phyloP scores from a whole-genome alignment of 495 filamentous ascomycete genomes.

The Tetracladium marchalianum region DNA sequence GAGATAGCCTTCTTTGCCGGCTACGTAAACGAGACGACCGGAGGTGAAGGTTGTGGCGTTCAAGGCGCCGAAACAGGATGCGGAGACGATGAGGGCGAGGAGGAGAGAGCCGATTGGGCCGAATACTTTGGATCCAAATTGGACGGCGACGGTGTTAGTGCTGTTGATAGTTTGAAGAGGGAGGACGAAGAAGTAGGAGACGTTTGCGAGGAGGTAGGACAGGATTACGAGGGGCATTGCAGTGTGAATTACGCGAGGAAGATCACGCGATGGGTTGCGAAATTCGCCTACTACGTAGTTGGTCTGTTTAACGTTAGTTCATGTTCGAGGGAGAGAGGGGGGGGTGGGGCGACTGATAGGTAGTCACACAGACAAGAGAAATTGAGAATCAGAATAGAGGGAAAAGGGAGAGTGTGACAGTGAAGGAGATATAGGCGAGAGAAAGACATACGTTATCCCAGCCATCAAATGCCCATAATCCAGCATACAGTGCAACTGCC shows the following conservation, averaged over 20 bases:
- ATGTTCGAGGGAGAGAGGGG: background rate
- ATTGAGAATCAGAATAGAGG: background rate
- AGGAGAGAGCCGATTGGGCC: conserved; percentile 72
- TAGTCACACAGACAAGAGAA: background rate
- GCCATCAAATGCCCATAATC: conserved; percentile 95
- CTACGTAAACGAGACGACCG: conserved; percentile 84
- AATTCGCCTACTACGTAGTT: conserved; percentile 98
- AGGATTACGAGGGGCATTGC: conserved; percentile 92
- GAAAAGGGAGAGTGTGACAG: too few relatives aligned
- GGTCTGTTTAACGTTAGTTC: conserved; percentile 43
- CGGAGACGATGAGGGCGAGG: conserved; percentile 80
- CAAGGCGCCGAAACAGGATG: conserved; percentile 82
- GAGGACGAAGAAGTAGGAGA: conserved; percentile 93
- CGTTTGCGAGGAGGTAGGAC: conserved; percentile 81
- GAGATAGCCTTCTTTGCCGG: conserved; percentile 91
- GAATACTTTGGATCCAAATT: conserved; percentile 86
- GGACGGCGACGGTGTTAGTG: conserved; percentile 86
- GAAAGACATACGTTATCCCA: conserved; percentile 83
- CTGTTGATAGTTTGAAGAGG: conserved; percentile 68
- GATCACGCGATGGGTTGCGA: conserved; percentile 77
- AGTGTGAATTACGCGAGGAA: conserved; percentile 92
- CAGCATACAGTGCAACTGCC: conserved; percentile 90
- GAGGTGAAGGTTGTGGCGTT: conserved; percentile 94
- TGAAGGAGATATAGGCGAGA: too few relatives aligned
- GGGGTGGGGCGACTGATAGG: background rate